These are phyloP conservation scores for Apiospora saccharicola DNA, from an alignment of 2,329 filamentous ascomycete genomes.

Conservation along the genomic window DNA sequence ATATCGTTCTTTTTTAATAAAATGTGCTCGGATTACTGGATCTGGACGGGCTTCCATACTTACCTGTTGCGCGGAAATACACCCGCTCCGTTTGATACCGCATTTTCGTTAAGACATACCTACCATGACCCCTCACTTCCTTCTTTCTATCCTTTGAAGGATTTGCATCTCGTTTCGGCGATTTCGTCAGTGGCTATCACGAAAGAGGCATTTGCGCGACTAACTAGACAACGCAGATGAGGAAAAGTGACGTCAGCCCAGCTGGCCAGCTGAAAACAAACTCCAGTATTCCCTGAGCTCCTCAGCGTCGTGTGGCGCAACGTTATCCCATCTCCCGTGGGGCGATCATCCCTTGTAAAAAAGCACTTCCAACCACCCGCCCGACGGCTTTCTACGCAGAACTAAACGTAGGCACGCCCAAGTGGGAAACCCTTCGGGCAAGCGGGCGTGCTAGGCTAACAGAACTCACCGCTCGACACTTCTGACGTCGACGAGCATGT, in stretches of 20 bases:
- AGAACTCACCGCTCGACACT: not conserved
- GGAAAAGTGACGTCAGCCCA: constrained; percentile 3
- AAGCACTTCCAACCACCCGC: not conserved
- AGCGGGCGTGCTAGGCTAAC: constrained; percentile 5
- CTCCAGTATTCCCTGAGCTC: not conserved
- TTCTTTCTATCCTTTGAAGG: not conserved
- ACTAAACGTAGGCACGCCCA: not conserved
- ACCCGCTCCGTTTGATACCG: too few species aligned
- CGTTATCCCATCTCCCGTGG: constrained; percentile 3
- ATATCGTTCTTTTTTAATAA: not conserved
- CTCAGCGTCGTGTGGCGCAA: not conserved
- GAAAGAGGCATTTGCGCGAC: not conserved
- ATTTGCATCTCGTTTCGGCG: not conserved
- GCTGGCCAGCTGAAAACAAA: constrained; percentile 12
- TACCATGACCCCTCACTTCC: too few species aligned
- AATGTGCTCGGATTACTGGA: not conserved
- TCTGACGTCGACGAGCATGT: not conserved
- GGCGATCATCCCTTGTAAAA: not conserved
- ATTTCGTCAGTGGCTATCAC: constrained; percentile 10
- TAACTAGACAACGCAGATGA: not conserved
- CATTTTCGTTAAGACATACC: too few species aligned
- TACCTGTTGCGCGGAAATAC: not conserved
- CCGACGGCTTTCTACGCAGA: not conserved
- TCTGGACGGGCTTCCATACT: not conserved
- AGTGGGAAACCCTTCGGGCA: not conserved